Evolutionary conservation across 352 stramenopile genomes (phyloP), one percentile per base, ranked within the genome.

Genomic region (Phytophthora capsici): DNA sequence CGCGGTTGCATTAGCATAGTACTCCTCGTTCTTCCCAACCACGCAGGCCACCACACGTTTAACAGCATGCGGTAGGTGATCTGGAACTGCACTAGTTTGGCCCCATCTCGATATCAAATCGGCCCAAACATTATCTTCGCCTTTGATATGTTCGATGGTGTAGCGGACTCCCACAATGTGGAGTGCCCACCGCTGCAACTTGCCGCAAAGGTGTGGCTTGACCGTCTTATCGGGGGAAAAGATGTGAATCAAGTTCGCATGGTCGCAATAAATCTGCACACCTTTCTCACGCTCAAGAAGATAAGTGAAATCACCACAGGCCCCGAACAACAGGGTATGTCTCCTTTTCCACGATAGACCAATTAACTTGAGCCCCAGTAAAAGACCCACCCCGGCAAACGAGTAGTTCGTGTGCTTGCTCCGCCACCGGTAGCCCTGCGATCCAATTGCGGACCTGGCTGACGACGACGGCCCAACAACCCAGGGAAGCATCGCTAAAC

Each of bases 241-340:
- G 25, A 53, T 62, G 19, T 62, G 54, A n/a, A 53, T 53, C 14
- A 53, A 32, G n/a, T 62, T 62, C 6, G 54, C 26, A n/a, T 62
- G 43, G 34, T 62, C 26, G 26, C 54, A 61, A 20, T 40, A 61
- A 34, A 62, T 43, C 17, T 50, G 30, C 19, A 62, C 52, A 26
- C 41, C 41, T 30, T 38, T 52, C 41, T 46, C 30, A 12, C 40
- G 12, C 4, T 45, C 41, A 2, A 61, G 26, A 19, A 61, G 9
- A 22, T 46, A 65, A 8, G 50, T 26, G 0, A 52, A 16, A 4
- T 52, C 28, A 3, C 20, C 14, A 46, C 28, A 51, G 5, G 53
- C 43, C n/a, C 6, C 30, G 17, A 1, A 32, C 41, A 7, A 61
- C 45, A 8, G 53, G 41, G 30, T 61, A 46, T 2, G 14, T 25